A percentile compares a stretch with the other conserved stretches of the same genome.
phyloP scores from a whole-genome alignment of 208 protist species.

The Trypanosoma mega region DNA sequence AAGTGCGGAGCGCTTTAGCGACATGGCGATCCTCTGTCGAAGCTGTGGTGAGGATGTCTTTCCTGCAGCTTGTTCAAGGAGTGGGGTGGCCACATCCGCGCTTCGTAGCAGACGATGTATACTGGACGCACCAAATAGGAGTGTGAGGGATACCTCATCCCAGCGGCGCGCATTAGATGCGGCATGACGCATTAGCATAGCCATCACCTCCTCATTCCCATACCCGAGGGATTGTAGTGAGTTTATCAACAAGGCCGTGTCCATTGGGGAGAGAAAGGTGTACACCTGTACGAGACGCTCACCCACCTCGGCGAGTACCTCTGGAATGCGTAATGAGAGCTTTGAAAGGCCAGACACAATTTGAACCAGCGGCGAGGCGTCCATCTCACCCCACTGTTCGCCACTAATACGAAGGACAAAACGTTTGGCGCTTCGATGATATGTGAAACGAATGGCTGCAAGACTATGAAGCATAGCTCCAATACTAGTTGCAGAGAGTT shows the following conservation, averaged over 20 bases:
- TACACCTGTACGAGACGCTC: constrained; percentile 40
- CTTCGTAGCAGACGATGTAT: constrained; percentile 61
- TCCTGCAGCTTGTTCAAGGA: constrained; percentile 52
- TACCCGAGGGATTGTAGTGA: constrained; percentile 64
- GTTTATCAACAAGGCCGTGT: constrained; percentile 62
- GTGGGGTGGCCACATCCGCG: constrained; percentile 51
- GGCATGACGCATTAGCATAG: constrained; percentile 52
- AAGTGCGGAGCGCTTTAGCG: constrained; percentile 44
- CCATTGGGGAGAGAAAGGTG: constrained; percentile 56
- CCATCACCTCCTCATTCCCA: constrained; percentile 48
- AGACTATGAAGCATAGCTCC: constrained; percentile 75
- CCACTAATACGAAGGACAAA: constrained; percentile 55
- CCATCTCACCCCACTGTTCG: constrained; percentile 84
- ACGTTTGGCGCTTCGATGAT: constrained; percentile 59
- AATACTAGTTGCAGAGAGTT: constrained; percentile 62
- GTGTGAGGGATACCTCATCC: constrained; percentile 56
- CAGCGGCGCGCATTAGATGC: constrained; percentile 42
- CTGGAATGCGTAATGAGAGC: constrained; percentile 56
- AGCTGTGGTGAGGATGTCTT: constrained; percentile 44
- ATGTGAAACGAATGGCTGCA: constrained; percentile 69
- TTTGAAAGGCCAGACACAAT: constrained; percentile 54
- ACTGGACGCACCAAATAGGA: constrained; percentile 64
- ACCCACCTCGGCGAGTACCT: constrained; percentile 37
- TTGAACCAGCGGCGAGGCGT: constrained; percentile 68
- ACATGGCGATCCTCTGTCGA: constrained; percentile 56